Evolutionary conservation across 495 filamentous ascomycete genomes (phyloP).

Genomic region (Daldinia loculata): DNA sequence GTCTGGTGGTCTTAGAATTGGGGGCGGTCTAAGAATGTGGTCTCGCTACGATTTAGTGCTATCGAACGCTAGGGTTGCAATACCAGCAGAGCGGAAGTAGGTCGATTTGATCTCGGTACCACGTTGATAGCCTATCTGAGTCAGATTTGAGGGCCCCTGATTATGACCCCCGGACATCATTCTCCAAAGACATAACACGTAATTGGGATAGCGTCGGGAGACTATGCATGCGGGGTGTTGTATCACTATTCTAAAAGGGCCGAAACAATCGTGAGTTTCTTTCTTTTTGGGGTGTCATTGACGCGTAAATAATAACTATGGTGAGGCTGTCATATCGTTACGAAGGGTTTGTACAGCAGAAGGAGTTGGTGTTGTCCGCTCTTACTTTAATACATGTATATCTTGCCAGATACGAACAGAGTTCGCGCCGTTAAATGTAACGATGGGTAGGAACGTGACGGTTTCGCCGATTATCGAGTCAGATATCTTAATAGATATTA

Average conservation of each 20-base stretch:
- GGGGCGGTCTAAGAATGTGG: not conserved
- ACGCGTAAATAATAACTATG: constrained; percentile 14
- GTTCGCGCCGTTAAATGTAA: constrained; percentile 4
- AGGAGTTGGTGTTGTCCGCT: not conserved
- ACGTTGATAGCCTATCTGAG: constrained; percentile 43
- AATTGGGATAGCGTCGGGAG: not conserved
- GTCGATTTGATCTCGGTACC: constrained; percentile 26
- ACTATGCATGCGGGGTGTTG: constrained; percentile 32
- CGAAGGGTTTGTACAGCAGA: not conserved
- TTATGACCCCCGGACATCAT: constrained; percentile 12
- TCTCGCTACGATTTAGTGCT: not conserved
- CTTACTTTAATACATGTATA: not conserved
- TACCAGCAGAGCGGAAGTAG: constrained; percentile 22
- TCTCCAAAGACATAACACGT: not conserved
- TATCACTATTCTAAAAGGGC: constrained; percentile 30
- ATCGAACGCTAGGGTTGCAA: constrained; percentile 15
- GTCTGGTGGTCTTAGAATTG: not conserved
- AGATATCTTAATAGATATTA: not conserved
- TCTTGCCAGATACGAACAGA: not conserved
- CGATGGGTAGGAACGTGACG: not conserved
- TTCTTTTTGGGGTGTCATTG: not conserved
- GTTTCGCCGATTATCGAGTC: not conserved
- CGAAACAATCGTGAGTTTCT: constrained; percentile 14
- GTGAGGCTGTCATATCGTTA: not conserved
- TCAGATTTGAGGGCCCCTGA: constrained; percentile 35